Conservation (phyloP, 1,284 basidiomycete species). For the Ceratobasidium sp. region DNA sequence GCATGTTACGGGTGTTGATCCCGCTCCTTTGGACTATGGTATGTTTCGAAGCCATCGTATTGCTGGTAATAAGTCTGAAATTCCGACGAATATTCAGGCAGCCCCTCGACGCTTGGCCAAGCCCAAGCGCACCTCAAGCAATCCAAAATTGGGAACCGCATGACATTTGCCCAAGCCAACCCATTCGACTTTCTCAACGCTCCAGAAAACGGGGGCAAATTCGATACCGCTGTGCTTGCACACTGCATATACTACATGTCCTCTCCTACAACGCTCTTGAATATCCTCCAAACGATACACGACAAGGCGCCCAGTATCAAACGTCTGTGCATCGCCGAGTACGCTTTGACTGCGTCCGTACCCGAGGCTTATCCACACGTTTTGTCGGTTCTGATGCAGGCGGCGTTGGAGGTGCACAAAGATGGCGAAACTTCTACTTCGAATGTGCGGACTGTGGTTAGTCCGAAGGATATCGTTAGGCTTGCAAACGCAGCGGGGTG, state of each 20-base stretch:
- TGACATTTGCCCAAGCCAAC: conserved; percentile 58
- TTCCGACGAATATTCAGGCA: conserved; percentile 53
- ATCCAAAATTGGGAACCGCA: conserved; percentile 57
- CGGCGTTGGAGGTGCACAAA: conserved; percentile 59
- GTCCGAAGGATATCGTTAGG: conserved; percentile 56
- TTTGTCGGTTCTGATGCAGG: conserved; percentile 60
- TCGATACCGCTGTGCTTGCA: conserved; percentile 59
- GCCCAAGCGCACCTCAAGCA: conserved; percentile 59
- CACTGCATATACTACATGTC: conserved; percentile 63
- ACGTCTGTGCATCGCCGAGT: conserved; percentile 60
- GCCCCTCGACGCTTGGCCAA: conserved; percentile 60
- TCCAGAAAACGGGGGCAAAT: conserved; percentile 51
- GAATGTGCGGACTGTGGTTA: conserved; percentile 61
- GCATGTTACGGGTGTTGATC: conserved; percentile 61
- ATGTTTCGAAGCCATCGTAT: conserved; percentile 22
- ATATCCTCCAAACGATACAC: conserved; percentile 57
- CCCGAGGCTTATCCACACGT: conserved; percentile 57
- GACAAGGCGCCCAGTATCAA: conserved; percentile 51
- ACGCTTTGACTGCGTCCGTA: conserved; percentile 55
- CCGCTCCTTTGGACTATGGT: conserved; percentile 61
- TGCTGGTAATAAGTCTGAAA: conserved; percentile 5
- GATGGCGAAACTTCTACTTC: conserved; percentile 51
- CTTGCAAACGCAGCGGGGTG: conserved; percentile 56
- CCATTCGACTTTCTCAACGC: conserved; percentile 56
- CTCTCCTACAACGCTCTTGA: conserved; percentile 56